These are phyloP conservation scores for Nicotiana paniculata DNA, from an alignment of 257 asterid species.

Conservation along the genomic window DNA sequence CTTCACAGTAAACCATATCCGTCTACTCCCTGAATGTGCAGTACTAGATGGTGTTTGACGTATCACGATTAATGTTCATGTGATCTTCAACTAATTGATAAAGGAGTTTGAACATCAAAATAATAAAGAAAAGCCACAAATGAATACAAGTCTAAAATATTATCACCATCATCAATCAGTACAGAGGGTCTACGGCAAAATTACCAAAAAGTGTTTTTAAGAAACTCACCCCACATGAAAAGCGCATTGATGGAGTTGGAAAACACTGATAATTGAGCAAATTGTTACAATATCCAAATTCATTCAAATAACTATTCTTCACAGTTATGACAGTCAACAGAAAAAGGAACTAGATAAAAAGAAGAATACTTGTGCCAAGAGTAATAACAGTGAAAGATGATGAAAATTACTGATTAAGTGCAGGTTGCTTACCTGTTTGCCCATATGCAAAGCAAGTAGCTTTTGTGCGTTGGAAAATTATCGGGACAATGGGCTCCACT, in stretches of 20 bases:
- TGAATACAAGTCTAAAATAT: not conserved
- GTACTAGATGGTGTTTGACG: not conserved
- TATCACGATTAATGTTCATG: not conserved
- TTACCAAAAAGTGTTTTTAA: not conserved
- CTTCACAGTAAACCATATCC: not conserved
- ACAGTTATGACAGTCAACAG: not conserved
- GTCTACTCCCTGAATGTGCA: not conserved
- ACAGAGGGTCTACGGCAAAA: not conserved
- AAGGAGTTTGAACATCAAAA: not conserved
- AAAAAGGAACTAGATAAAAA: not conserved
- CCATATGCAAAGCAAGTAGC: slow-evolving; percentile 61
- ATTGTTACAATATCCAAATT: not conserved
- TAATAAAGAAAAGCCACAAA: not conserved
- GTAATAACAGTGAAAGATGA: not conserved
- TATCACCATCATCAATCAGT: not conserved
- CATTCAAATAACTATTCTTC: not conserved
- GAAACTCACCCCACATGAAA: not conserved
- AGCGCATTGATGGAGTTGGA: not conserved
- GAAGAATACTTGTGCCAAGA: not conserved
- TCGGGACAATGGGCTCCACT: slow-evolving; percentile 50
- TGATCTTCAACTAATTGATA: not conserved
- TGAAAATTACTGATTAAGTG: not conserved
- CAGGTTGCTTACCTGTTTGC: slow-evolving; percentile 62
- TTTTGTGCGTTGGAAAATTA: slow-evolving; percentile 50
- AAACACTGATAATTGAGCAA: not conserved